These are phyloP conservation scores for Krasilnikovozyma curviuscula DNA, from an alignment of 768 basidiomycete species.

Conservation along the genomic window DNA sequence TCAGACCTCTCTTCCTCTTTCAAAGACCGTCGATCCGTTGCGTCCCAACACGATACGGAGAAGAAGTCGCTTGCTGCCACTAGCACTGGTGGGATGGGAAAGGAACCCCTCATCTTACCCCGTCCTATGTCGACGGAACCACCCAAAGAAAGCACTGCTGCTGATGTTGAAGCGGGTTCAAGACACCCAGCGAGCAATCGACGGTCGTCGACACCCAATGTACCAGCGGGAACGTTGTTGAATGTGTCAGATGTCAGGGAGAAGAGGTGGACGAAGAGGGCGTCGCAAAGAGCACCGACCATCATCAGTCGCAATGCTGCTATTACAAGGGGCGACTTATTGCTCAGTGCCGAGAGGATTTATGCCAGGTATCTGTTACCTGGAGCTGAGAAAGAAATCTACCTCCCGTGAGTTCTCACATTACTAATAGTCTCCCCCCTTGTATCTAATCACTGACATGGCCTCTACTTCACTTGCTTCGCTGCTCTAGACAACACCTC, in stretches of 20 bases:
- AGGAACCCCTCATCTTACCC: too few relatives aligned
- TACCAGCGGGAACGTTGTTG: background rate
- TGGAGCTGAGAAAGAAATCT: constrained; percentile 88
- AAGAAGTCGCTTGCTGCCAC: too few relatives aligned
- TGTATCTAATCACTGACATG: too few relatives aligned
- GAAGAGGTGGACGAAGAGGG: background rate
- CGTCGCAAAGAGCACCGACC: constrained; percentile 40
- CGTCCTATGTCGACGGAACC: too few relatives aligned
- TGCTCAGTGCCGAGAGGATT: constrained; percentile 87
- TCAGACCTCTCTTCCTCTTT: constrained; percentile 16
- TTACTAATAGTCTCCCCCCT: too few relatives aligned
- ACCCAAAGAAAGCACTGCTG: too few relatives aligned
- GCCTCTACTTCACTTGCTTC: too few relatives aligned
- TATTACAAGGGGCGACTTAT: constrained; percentile 71
- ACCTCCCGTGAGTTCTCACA: constrained; percentile 57
- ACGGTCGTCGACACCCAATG: too few relatives aligned
- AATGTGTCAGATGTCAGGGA: background rate
- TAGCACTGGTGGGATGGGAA: too few relatives aligned
- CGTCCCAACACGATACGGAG: background rate
- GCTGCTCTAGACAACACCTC: constrained; percentile 46
- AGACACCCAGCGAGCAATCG: too few relatives aligned
- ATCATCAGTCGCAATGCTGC: constrained; percentile 80
- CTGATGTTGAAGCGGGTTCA: too few relatives aligned
- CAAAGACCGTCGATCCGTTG: background rate
- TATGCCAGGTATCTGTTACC: constrained; percentile 81